Evolutionary conservation across 2,329 filamentous ascomycete species (phyloP), one percentile per base, ranked within the genome.

Genomic region (Trichoderma sp.): DNA sequence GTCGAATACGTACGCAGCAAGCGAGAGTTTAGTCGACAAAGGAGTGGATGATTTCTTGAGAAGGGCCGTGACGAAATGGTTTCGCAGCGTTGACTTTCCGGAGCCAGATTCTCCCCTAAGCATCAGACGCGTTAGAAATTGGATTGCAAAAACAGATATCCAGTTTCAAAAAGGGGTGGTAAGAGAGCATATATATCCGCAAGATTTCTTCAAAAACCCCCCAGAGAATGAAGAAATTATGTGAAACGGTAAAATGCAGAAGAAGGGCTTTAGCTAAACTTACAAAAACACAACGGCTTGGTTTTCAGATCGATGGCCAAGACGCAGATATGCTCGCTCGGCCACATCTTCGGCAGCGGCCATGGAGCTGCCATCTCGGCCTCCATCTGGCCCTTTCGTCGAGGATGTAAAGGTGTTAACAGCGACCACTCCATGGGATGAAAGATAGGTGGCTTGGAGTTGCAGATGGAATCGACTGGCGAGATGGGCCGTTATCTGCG

Each of bases 321-420:
- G 85, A 75, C 96, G 89, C 75, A 93, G 88, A 85, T 92, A 98
- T 69, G 95, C 94, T 74, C 94, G 88, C 74, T 92, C 90, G 26
- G 96, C 96, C 79, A 99, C 87, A 77, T 98, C 95, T 82, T 98
- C 95, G 39, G 94, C 94, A 79, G 94, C 95, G 71, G 92, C 94
- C 88, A 95, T 94, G 74, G 94, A 94, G 83, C 94, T 97, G 43
- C 95, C 95, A 76, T 97, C 93, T 78, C 94, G 96, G 72, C 90
- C 91, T 75, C 95, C 95, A 92, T 98, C 94, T 4, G 92, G 90
- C 26, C 95, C 95, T 79, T 94, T 95, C 69, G 92, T 88, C 0
- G 95, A 95, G 12, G 93, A 93, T 12, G 93, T 95, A 81, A 97
- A 98, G 23, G 95, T 99, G 84, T 99, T 99, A 74, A 99, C 86